A percentile compares a stretch with the other conserved stretches of the same genome.
Evolutionary conservation across 208 protist species (phyloP).

Genomic region (Trypanosoma scelopori): DNA sequence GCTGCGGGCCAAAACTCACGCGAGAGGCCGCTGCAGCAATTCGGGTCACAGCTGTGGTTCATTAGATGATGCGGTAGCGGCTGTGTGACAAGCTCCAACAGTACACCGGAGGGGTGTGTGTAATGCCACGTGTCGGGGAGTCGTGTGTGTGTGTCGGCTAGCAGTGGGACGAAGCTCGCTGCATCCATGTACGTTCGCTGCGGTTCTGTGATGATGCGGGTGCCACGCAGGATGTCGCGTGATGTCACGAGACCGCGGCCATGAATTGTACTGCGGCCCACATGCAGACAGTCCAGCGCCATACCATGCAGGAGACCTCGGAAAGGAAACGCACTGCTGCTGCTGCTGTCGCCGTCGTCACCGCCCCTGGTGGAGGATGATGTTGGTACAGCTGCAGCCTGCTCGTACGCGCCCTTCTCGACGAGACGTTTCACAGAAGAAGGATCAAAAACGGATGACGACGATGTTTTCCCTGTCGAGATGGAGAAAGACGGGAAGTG

Average conservation of each 20-base stretch:
- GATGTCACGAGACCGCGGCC: constrained; percentile 63
- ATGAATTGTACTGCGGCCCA: constrained; percentile 69
- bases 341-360: too few relatives aligned
- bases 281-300: constrained; percentile 46
- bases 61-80: constrained; percentile 68
- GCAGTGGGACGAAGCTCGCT: constrained; percentile 39
- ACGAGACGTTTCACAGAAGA: constrained; percentile 16
- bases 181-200: constrained; percentile 56
- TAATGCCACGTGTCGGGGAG: constrained; percentile 79
- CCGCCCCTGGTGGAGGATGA: neutral
- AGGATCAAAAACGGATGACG: neutral
- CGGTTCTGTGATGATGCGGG: constrained; percentile 53
- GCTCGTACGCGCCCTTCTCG: constrained; percentile 22
- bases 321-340: neutral
- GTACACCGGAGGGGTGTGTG: constrained; percentile 56
- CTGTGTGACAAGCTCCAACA: constrained; percentile 67
- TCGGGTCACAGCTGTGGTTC: constrained; percentile 77
- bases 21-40: constrained; percentile 68
- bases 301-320: constrained; percentile 33
- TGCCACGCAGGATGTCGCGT: constrained; percentile 40
- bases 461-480: neutral
- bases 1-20: constrained; percentile 57
- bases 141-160: constrained; percentile 63
- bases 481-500: constrained; percentile 15
- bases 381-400: constrained; percentile 17